Evolutionary conservation across 2,329 filamentous ascomycete genomes (phyloP).

Genomic region (Aspergillus sp.): DNA sequence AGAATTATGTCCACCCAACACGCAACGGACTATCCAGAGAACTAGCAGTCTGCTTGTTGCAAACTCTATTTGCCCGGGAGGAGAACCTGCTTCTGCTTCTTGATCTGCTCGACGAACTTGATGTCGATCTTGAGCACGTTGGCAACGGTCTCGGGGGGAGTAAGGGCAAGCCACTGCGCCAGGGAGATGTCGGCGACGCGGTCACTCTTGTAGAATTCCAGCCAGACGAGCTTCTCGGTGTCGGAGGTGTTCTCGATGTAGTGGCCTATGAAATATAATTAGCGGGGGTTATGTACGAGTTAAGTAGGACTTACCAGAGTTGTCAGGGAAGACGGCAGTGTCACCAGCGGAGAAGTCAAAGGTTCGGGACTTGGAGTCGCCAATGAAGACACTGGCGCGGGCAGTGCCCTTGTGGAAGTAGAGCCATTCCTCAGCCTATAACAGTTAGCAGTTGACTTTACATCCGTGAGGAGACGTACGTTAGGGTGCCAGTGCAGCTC

Average conservation of each 20-base stretch:
- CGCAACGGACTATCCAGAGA: background rate
- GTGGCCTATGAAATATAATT: slow-evolving; percentile 45
- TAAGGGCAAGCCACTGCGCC: slow-evolving; percentile 69
- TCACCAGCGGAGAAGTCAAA: slow-evolving; percentile 69
- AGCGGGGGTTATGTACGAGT: background rate
- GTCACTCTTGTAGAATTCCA: slow-evolving; percentile 69
- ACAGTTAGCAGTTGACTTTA: background rate
- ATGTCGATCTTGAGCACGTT: slow-evolving; percentile 12
- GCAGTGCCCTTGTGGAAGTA: slow-evolving; percentile 66
- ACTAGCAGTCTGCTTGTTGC: background rate
- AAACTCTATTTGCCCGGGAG: slow-evolving; percentile 1
- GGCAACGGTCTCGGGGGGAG: slow-evolving; percentile 43
- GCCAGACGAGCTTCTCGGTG: slow-evolving; percentile 62
- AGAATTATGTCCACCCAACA: background rate
- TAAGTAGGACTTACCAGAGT: slow-evolving; percentile 31
- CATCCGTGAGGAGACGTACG: slow-evolving; percentile 39
- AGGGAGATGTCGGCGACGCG: slow-evolving; percentile 66
- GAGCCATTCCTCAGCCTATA: slow-evolving; percentile 62
- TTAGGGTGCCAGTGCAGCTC: slow-evolving; percentile 72
- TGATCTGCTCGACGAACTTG: slow-evolving; percentile 12
- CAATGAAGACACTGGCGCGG: slow-evolving; percentile 65
- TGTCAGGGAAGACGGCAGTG: slow-evolving; percentile 67
- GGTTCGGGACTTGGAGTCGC: slow-evolving; percentile 60
- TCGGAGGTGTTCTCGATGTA: slow-evolving; percentile 69
- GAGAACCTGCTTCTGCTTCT: slow-evolving; percentile 12